Percentiles rank a stretch among this genome's conserved stretches.
These are phyloP conservation scores for Ophiostoma novo-ulmi DNA, from an alignment of 2,329 filamentous ascomycete species.

Conservation along the genomic window DNA sequence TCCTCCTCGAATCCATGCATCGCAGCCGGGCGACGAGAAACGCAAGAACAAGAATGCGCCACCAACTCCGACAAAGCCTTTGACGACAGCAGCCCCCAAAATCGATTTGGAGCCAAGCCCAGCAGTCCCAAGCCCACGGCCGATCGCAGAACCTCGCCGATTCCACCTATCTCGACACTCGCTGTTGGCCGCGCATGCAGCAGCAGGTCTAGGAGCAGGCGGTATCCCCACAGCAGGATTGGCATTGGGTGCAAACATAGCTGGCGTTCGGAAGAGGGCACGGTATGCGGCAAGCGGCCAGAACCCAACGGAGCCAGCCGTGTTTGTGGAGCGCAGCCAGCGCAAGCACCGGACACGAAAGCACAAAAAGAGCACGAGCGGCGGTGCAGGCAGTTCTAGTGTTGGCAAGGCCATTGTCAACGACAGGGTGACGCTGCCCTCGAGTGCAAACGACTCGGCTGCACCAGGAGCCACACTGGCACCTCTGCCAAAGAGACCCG, in stretches of 20 bases:
- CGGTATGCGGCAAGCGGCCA: conserved; percentile 31
- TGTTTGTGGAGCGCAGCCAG: conserved; percentile 53
- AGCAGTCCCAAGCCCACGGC: background rate
- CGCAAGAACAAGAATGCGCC: conserved; percentile 20
- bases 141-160: conserved; percentile 40
- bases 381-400: background rate
- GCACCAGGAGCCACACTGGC: background rate
- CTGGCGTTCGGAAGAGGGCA: conserved; percentile 37
- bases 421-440: background rate
- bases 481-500: conserved; percentile 25
- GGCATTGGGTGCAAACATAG: conserved; percentile 30
- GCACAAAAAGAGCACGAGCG: background rate
- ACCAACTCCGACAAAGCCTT: background rate
- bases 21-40: conserved; percentile 38
- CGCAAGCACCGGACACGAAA: background rate
- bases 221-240: background rate
- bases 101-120: background rate
- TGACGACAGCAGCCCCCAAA: background rate
- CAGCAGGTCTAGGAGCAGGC: conserved; percentile 26
- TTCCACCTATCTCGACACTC: conserved; percentile 48
- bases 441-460: background rate
- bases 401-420: background rate
- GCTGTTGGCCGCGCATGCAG: conserved; percentile 25
- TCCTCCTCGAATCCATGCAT: conserved; percentile 42
- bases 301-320: conserved; percentile 35